Evolutionary conservation across 2,329 filamentous ascomycete species (phyloP), one percentile per base, ranked within the genome.

Genomic region (Ambrosiella beaveri): DNA sequence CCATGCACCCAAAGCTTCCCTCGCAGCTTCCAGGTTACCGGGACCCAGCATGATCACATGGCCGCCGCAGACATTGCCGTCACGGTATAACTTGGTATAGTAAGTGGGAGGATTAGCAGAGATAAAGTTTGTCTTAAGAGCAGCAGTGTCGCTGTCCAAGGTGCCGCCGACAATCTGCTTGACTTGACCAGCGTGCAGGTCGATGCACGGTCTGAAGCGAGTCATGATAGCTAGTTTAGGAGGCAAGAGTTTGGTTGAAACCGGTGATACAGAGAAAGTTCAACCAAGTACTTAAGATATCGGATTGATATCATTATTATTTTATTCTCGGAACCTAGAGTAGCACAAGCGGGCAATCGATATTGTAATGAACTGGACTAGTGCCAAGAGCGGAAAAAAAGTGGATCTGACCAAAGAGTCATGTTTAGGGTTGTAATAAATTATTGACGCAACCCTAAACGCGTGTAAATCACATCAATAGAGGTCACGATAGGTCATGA

Each of bases 81-180:
- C 80, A 64, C 77, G 80, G 76, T 98, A 98, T 15, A 97, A 75
- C 59, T 75, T 71, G 39, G 90, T 86, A 69, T 88, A 98, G 73
- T 95, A 78, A 3, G 80, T 79, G 1, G 93, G 82, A 8, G 90
- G 85, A 62, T 91, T 82, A 54, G 83, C 79, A 8, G 93, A 96
- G 61, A 95, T 85, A 73, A 88, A 90, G 71, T 98, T 98, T 53
- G 91, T 97, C 72, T 88, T 85, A 59, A 97, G 77, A 59, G 79
- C 75, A 6, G 76, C 69, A 1, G 79, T 79, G 7, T 76, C 69
- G 67, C 79, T 79, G 71, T 85, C 85, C 62, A 98, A 79, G 1
- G 93, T 97, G 61, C 93, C 91, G 64, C 93, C 93, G 45, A 98
- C 90, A 65, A 98, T 98, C 71, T 98, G 93, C 75, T 98, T 98